These are phyloP conservation scores for Clonostachys sp. DNA, from an alignment of 2,329 filamentous ascomycete species.

Conservation along the genomic window DNA sequence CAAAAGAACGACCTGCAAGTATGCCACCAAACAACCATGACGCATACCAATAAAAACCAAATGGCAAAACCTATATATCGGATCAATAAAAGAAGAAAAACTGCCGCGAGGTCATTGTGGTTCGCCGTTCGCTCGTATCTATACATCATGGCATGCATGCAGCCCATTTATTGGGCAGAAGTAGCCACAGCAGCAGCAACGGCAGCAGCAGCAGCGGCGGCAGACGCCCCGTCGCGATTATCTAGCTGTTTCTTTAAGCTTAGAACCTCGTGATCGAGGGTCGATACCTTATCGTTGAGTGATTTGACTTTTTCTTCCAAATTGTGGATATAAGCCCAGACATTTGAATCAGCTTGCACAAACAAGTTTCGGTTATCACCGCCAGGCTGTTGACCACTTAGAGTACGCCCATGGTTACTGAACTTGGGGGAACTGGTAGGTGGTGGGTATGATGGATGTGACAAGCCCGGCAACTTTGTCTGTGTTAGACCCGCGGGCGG, in stretches of 20 bases:
- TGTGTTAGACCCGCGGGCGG: constrained; percentile 41
- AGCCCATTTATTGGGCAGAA: too few relatives aligned
- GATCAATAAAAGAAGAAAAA: too few relatives aligned
- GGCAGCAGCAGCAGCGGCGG: constrained; percentile 2
- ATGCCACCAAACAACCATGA: too few relatives aligned
- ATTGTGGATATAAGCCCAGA: constrained; percentile 69
- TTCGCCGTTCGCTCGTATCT: too few relatives aligned
- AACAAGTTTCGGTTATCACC: constrained; percentile 66
- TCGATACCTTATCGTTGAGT: constrained; percentile 24
- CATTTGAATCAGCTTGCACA: constrained; percentile 52
- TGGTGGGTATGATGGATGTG: constrained; percentile 26
- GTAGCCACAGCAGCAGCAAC: too few relatives aligned
- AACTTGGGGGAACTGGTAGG: constrained; percentile 2
- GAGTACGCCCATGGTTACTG: constrained; percentile 24
- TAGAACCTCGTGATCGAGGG: constrained; percentile 24
- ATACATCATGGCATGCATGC: too few relatives aligned
- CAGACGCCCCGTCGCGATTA: constrained; percentile 15
- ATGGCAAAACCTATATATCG: too few relatives aligned
- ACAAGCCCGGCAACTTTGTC: constrained; percentile 28
- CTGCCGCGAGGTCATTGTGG: too few relatives aligned
- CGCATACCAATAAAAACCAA: too few relatives aligned
- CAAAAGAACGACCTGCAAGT: too few relatives aligned
- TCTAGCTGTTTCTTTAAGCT: constrained; percentile 25
- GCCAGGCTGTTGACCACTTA: constrained; percentile 47
- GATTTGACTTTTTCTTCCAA: constrained; percentile 53